Evolutionary conservation across 179 eudicot species (phyloP).

Genomic region (Beta lomatogona): DNA sequence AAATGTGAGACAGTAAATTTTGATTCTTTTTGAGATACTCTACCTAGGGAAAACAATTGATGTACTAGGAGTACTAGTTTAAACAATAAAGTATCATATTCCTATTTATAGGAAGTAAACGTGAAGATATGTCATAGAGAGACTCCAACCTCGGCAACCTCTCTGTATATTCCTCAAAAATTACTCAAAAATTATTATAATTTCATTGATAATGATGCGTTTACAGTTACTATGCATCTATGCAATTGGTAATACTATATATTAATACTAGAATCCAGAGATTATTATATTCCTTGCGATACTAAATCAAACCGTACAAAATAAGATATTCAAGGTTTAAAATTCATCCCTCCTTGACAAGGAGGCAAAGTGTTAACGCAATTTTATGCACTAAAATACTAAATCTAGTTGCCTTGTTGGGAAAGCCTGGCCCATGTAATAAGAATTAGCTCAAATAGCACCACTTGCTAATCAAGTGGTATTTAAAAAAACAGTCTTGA

Average conservation of each 20-base stretch:
- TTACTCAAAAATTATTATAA: not conserved
- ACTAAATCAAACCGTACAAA: not conserved
- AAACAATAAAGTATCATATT: not conserved
- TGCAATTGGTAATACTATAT: too few relatives aligned
- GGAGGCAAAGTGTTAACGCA: not conserved
- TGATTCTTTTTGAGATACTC: not conserved
- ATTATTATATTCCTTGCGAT: not conserved
- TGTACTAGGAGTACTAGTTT: not conserved
- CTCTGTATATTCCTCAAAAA: not conserved
- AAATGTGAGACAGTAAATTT: not conserved
- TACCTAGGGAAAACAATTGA: not conserved
- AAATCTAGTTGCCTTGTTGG: slow-evolving; percentile 15
- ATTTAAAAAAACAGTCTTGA: not conserved
- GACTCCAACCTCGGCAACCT: not conserved
- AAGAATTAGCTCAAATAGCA: not conserved
- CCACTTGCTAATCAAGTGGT: slow-evolving; percentile 21
- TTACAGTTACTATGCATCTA: too few relatives aligned
- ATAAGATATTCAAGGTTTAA: not conserved
- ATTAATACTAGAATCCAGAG: not conserved
- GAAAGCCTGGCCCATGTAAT: not conserved
- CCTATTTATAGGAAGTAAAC: slow-evolving; percentile 19
- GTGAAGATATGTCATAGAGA: not conserved
- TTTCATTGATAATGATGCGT: not conserved
- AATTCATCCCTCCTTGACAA: slow-evolving; percentile 18
- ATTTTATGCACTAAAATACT: slow-evolving; percentile 9